Percentiles rank a stretch among this genome's conserved stretches.
Evolutionary conservation across 495 filamentous ascomycete genomes (phyloP).

Genomic region (Entonaema liquescens): DNA sequence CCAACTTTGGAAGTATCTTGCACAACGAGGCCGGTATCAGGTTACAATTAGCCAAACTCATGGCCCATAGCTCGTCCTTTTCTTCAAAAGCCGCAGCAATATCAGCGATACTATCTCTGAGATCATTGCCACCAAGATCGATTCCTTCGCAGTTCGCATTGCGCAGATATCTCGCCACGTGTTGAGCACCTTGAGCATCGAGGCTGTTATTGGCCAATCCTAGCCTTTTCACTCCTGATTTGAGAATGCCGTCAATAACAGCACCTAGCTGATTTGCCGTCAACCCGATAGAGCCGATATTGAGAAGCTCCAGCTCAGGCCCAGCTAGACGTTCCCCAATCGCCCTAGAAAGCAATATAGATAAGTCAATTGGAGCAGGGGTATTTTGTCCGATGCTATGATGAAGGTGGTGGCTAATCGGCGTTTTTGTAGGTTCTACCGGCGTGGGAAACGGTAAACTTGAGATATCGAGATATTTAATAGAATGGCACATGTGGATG

Average conservation of each 20-base stretch:
- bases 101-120: conserved; percentile 71
- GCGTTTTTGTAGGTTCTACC: conserved; percentile 38
- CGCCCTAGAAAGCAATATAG: conserved; percentile 71
- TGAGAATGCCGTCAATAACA: conserved; percentile 77
- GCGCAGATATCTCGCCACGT: conserved; percentile 77
- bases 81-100: conserved; percentile 70
- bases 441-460: conserved; percentile 79
- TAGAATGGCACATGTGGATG: conserved; percentile 83
- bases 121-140: conserved; percentile 91
- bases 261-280: conserved; percentile 72
- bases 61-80: conserved; percentile 74
- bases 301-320: conserved; percentile 80
- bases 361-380: conserved; percentile 43
- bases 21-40: conserved; percentile 75
- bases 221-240: conserved; percentile 77
- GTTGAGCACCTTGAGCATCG: conserved; percentile 73
- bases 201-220: conserved; percentile 84
- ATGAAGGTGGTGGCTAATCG: conserved; percentile 34
- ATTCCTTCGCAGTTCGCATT: conserved; percentile 83
- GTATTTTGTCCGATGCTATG: conserved; percentile 18
- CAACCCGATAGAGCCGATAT: conserved; percentile 79
- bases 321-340: conserved; percentile 79
- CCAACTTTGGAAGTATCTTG: conserved; percentile 77
- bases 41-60: conserved; percentile 89
- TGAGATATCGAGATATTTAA: conserved; percentile 87